Conservation (phyloP, 352 stramenopile genomes). For the Globisporangium splendens region DNA sequence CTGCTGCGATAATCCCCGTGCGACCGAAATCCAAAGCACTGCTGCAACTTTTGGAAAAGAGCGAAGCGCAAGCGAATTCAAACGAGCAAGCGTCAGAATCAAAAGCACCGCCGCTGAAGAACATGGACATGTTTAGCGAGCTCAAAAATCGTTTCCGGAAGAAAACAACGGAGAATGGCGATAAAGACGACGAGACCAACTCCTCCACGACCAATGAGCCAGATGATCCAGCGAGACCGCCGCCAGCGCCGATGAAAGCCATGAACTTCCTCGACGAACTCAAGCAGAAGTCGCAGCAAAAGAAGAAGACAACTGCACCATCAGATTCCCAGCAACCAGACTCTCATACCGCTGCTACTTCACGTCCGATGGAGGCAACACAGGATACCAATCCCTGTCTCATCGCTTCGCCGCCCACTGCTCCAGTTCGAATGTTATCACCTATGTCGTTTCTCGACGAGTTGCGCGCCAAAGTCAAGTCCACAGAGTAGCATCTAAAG, state of each 20-base stretch:
- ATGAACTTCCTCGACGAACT: constrained; percentile 54
- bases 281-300: constrained; percentile 23
- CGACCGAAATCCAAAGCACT: constrained; percentile 53
- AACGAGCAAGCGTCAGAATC: not conserved
- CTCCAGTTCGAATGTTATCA: not conserved
- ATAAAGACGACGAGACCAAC: constrained; percentile 10
- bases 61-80: constrained; percentile 3
- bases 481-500: not conserved
- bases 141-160: constrained; percentile 31
- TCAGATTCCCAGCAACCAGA: not conserved
- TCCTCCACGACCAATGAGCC: not conserved
- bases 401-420: not conserved
- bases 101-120: constrained; percentile 10
- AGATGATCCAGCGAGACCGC: not conserved
- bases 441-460: constrained; percentile 16
- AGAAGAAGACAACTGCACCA: not conserved
- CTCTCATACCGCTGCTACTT: too few species aligned
- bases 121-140: constrained; percentile 33
- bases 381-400: too few species aligned
- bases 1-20: not conserved
- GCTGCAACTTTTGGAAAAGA: constrained; percentile 37
- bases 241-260: not conserved
- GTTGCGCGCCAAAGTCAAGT: constrained; percentile 7
- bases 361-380: too few species aligned
- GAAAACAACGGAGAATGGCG: not conserved